A percentile compares a stretch with the other conserved stretches of the same genome.
phyloP scores from a whole-genome alignment of 805 yeast species.

The Kurtzmaniella fragi region DNA sequence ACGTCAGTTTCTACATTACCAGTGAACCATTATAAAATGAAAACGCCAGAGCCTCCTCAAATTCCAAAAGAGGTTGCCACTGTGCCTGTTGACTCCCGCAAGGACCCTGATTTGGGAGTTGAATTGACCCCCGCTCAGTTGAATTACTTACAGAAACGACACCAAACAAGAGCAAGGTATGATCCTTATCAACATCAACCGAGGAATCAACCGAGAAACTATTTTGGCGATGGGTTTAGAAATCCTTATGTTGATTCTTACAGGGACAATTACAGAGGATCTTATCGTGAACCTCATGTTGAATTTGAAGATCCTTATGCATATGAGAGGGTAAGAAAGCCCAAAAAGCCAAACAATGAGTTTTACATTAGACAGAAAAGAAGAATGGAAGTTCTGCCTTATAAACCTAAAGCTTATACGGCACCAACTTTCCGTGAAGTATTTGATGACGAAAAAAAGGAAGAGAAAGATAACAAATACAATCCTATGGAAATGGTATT shows the following conservation, averaged over 20 bases:
- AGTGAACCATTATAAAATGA: no score
- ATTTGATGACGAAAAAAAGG: slow-evolving; percentile 21
- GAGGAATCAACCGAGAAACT: background rate
- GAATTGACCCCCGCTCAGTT: slow-evolving; percentile 38
- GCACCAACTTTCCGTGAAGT: slow-evolving; percentile 37
- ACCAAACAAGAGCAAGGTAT: background rate
- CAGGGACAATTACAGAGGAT: slow-evolving; percentile 1
- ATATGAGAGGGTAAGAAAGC: background rate
- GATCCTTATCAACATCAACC: no score
- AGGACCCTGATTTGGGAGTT: slow-evolving; percentile 20
- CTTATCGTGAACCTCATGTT: background rate
- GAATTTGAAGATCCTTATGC: no score
- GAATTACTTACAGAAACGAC: slow-evolving; percentile 15
- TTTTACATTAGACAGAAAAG: slow-evolving; percentile 35
- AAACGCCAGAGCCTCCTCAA: no score
- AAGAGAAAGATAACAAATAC: slow-evolving; percentile 23
- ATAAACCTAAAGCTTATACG: slow-evolving; percentile 32
- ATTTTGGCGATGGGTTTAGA: background rate
- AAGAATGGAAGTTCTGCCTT: slow-evolving; percentile 26
- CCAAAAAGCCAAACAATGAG: slow-evolving; percentile 15
- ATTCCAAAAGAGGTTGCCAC: no score
- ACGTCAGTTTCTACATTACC: no score
- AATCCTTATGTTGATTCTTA: slow-evolving; percentile 1
- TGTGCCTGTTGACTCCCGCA: background rate
- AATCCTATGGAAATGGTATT: slow-evolving; percentile 40